A percentile compares a stretch with the other conserved stretches of the same genome.
These are phyloP conservation scores for Syzygium aqueum DNA, from an alignment of 345 rosid species.

Conservation along the genomic window DNA sequence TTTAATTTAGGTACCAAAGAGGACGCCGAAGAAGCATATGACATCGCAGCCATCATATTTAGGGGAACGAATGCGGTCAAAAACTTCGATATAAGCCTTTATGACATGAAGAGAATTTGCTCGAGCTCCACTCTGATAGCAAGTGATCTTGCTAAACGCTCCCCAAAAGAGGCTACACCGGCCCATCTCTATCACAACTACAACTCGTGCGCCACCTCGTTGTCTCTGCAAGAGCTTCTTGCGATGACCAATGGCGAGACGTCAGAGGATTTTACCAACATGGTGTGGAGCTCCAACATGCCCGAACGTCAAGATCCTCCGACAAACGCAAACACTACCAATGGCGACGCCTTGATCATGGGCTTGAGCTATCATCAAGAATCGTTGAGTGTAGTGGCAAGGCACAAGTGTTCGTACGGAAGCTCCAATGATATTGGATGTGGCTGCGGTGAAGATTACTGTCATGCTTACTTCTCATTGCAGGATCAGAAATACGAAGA, in stretches of 20 bases:
- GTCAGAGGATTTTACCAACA: constrained; percentile 25
- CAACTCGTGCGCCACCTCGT: constrained; percentile 25
- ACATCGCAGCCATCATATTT: constrained; percentile 79
- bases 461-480: constrained; percentile 17
- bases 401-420: no score
- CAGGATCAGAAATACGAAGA: constrained; percentile 23
- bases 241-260: constrained; percentile 20
- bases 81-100: constrained; percentile 71
- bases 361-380: not conserved
- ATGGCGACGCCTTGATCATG: not conserved
- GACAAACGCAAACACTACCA: not conserved
- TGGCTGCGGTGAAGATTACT: constrained; percentile 15
- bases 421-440: not conserved
- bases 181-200: constrained; percentile 15
- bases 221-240: constrained; percentile 19
- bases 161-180: constrained; percentile 13
- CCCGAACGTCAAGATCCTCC: constrained; percentile 14
- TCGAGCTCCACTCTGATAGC: constrained; percentile 61
- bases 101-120: constrained; percentile 71
- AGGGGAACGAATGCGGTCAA: constrained; percentile 74
- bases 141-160: constrained; percentile 51
- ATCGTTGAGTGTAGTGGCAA: not conserved
- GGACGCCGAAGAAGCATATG: constrained; percentile 91
- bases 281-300: constrained; percentile 23
- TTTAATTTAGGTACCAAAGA: constrained; percentile 61